Evolutionary conservation across 257 asterid species (phyloP).

Genomic region (Ligustrum vulgare): DNA sequence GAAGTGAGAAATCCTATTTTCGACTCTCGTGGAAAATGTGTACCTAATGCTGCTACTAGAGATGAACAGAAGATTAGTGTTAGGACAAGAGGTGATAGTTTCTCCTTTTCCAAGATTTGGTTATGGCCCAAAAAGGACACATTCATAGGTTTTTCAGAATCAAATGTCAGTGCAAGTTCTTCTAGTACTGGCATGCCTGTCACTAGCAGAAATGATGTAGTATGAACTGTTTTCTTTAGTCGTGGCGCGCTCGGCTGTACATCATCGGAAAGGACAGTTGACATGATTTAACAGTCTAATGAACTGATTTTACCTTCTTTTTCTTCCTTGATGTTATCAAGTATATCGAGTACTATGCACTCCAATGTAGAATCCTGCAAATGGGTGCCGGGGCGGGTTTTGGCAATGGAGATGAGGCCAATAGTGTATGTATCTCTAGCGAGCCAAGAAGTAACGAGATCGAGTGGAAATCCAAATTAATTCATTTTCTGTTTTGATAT

Average conservation of each 20-base stretch:
- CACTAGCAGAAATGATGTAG: conserved; percentile 26
- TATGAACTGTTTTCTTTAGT: conserved; percentile 20
- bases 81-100: conserved; percentile 60
- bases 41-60: conserved; percentile 24
- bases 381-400: too few species aligned
- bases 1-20: neutral
- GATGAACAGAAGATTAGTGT: conserved; percentile 46
- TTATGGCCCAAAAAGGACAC: conserved; percentile 61
- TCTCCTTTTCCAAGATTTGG: conserved; percentile 72
- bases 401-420: neutral
- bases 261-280: neutral
- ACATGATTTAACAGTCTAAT: neutral
- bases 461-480: neutral
- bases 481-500: too few species aligned
- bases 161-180: conserved; percentile 24
- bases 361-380: neutral
- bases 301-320: neutral
- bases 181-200: conserved; percentile 21
- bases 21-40: neutral
- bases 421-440: neutral
- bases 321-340: neutral
- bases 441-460: neutral
- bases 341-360: neutral
- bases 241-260: neutral
- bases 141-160: conserved; percentile 25